Evolutionary conservation across 441 rosid species (phyloP), one percentile per base, ranked within the genome.

Genomic region (Manihot esculenta): DNA sequence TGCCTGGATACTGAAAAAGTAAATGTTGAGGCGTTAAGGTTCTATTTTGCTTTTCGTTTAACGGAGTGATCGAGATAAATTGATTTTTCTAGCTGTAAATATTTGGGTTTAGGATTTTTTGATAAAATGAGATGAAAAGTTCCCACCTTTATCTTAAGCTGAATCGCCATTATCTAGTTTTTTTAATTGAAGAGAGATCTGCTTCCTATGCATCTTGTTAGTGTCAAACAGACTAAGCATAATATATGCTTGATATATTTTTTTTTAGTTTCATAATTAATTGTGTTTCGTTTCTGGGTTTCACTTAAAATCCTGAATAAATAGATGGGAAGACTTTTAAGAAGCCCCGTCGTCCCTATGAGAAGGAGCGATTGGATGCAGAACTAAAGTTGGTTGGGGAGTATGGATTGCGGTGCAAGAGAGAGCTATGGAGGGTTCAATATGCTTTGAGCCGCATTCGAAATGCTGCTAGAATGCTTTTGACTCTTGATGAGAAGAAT

Each of bases 401-500:
- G 76, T 90, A 86, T 59, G 97, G 97, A 53, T 91, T 92, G 6
- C 85, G 94, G 20, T 88, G 89, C 69, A 92, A 92, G 87, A 87
- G 98, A 77, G 96, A 92, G 88, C 67, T 92, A 69, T 90, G 93
- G 98, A 92, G 96, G 83, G 98, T 92, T 75, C 98, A 92, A 56
- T 90, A 90, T 27, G 88, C 83, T 1, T 68, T 92, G 63, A 90
- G 98, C 79, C 91, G 94, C 14, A 90, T 90, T 77, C 87, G 94
- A 55, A 92, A 92, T 78, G 90, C 90, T 50, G 96, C 98, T 0
- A 90, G 98, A 58, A 86, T 85, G 71, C 96, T 92, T 79, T 77
- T 92, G 14, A 92, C 97, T 3, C 90, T 92, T 2, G 94, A 92
- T 66, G 96, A 92, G 89, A 92, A 92, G 82, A 90, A 82, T 49